These are phyloP conservation scores for Murraya koenigii DNA, from an alignment of 345 rosid species.

Conservation along the genomic window DNA sequence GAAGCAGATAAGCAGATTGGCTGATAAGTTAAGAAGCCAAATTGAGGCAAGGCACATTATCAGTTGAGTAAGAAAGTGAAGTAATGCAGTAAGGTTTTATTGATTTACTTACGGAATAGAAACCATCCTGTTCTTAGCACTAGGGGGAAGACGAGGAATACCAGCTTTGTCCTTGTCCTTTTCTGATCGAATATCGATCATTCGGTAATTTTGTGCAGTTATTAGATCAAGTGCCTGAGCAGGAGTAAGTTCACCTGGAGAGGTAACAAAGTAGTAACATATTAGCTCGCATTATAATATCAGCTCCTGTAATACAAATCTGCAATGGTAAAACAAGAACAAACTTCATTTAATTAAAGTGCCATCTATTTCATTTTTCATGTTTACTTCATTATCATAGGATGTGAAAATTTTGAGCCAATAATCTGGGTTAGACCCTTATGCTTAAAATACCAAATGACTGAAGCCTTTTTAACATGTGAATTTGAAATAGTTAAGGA, in stretches of 20 bases:
- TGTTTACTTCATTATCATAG: neutral
- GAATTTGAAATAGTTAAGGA: neutral
- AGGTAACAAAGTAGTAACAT: neutral
- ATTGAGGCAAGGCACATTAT: neutral
- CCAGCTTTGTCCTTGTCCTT: constrained; percentile 89
- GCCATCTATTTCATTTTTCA: neutral
- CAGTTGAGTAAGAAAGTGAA: neutral
- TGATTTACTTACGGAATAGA: constrained; percentile 72
- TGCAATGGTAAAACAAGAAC: neutral
- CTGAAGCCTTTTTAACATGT: neutral
- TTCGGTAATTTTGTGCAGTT: constrained; percentile 43
- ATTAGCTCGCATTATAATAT: neutral
- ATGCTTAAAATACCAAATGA: neutral
- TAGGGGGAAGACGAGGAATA: constrained; percentile 90
- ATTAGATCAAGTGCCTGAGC: constrained; percentile 84
- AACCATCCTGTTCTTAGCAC: constrained; percentile 72
- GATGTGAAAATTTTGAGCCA: neutral
- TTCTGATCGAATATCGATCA: constrained; percentile 91
- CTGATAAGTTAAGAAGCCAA: neutral
- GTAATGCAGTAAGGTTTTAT: constrained; percentile 21
- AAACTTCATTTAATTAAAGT: neutral
- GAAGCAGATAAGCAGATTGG: neutral
- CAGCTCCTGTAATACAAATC: neutral
- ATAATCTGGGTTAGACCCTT: neutral
- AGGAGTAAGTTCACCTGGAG: constrained; percentile 73